These are phyloP conservation scores for Fusarium avenaceum DNA, from an alignment of 2,329 filamentous ascomycete species.

Conservation along the genomic window DNA sequence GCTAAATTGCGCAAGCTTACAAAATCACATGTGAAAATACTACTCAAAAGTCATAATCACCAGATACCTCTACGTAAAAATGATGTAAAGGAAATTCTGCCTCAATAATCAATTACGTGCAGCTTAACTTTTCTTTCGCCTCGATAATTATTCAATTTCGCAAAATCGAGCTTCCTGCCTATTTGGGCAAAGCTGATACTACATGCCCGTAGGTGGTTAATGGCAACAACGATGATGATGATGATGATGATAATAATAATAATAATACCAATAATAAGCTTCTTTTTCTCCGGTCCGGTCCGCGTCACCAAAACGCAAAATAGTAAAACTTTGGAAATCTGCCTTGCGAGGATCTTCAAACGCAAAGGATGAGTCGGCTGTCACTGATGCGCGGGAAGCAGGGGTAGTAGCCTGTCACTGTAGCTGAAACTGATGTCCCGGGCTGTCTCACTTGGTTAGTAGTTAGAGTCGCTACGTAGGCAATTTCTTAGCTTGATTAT, in stretches of 20 bases:
- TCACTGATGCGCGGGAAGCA: slow-evolving; percentile 18
- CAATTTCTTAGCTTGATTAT: slow-evolving; percentile 8
- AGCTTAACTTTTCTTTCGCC: slow-evolving; percentile 1
- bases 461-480: not conserved
- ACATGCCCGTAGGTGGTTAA: not conserved
- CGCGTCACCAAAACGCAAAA: slow-evolving; percentile 13
- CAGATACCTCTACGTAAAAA: not conserved
- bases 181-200: slow-evolving; percentile 23
- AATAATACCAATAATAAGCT: slow-evolving; percentile 18
- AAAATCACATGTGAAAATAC: too few relatives aligned
- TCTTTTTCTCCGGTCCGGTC: slow-evolving; percentile 34
- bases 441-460: slow-evolving; percentile 8
- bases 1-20: too few relatives aligned
- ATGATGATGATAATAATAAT: not conserved
- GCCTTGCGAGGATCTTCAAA: slow-evolving; percentile 40
- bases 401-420: not conserved
- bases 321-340: slow-evolving; percentile 15
- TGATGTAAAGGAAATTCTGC: not conserved
- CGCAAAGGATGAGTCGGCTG: slow-evolving; percentile 23
- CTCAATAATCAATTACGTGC: not conserved
- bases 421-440: slow-evolving; percentile 48
- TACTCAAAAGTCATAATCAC: too few relatives aligned
- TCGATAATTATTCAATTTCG: slow-evolving; percentile 16
- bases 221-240: too few relatives aligned
- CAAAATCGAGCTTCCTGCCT: slow-evolving; percentile 29